These are phyloP conservation scores for Magnolia kwangsiensis DNA, from an alignment of 164 flowering plant species.

Conservation along the genomic window DNA sequence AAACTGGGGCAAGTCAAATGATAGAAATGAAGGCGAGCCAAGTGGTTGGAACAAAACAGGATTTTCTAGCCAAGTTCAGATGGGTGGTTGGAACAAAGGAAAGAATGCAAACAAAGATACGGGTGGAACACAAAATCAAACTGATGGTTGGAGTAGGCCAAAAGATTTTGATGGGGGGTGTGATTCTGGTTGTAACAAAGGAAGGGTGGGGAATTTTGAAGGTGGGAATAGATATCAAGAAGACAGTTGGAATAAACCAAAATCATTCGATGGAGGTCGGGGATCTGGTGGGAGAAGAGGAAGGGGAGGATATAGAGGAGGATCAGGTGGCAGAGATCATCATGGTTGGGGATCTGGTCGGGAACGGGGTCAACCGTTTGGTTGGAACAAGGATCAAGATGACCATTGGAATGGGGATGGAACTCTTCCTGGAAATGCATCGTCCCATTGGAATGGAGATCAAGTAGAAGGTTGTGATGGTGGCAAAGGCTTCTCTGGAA, in stretches of 20 bases:
- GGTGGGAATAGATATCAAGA: conserved; percentile 31
- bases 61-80: conserved; percentile 9
- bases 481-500: no score
- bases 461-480: no score
- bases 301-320: conserved; percentile 6
- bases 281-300: conserved; percentile 10
- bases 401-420: no score
- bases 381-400: no score
- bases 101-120: conserved; percentile 10
- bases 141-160: conserved; percentile 13
- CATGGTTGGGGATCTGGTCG: conserved; percentile 6
- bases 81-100: conserved; percentile 23
- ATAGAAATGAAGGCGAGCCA: conserved; percentile 13
- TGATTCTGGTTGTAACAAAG: conserved; percentile 16
- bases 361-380: no score
- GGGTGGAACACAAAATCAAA: not conserved
- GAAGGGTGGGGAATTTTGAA: conserved; percentile 17
- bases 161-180: conserved; percentile 8
- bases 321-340: conserved; percentile 9
- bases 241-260: conserved; percentile 28
- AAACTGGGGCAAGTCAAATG: conserved; percentile 11
- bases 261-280: conserved; percentile 14
- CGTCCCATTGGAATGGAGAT: no score
- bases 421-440: no score
- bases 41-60: conserved; percentile 12